Evolutionary conservation across 2,329 filamentous ascomycete species (phyloP).

Genomic region (Claviceps maximensis): DNA sequence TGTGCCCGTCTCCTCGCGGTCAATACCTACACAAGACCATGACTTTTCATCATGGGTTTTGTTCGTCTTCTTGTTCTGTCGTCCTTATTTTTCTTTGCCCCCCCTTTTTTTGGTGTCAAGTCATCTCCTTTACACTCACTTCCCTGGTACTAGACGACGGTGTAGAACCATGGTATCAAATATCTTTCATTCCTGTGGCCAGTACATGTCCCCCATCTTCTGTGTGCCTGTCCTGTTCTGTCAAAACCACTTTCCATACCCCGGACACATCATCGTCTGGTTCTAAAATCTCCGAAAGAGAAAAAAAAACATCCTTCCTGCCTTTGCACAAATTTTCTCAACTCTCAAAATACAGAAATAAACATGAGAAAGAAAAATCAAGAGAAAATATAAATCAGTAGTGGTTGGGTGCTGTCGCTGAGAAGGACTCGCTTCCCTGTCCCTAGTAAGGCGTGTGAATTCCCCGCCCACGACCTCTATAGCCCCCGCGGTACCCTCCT

Average conservation of each 20-base stretch:
- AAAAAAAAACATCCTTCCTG: neutral
- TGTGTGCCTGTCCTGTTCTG: neutral
- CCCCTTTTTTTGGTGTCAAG: too few relatives aligned
- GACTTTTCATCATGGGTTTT: neutral
- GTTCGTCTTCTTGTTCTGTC: neutral
- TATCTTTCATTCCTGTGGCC: neutral
- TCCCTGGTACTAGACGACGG: neutral
- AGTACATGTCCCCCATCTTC: neutral
- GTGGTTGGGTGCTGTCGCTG: constrained; percentile 9
- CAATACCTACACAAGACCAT: neutral
- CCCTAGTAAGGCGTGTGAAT: constrained; percentile 48
- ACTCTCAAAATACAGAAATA: neutral
- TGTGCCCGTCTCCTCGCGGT: neutral
- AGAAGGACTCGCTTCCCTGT: constrained; percentile 18
- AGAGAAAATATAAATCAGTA: neutral
- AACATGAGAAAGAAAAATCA: neutral
- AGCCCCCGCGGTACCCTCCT: constrained; percentile 54
- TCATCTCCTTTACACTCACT: neutral
- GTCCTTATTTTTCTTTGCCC: neutral
- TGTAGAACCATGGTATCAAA: neutral
- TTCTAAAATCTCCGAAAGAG: neutral
- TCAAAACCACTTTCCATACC: neutral
- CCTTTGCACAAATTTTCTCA: neutral
- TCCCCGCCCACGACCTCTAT: constrained; percentile 52
- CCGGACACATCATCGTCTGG: neutral